These are phyloP conservation scores for Periconia sp. DNA, from an alignment of 2,329 filamentous ascomycete species.

Conservation along the genomic window DNA sequence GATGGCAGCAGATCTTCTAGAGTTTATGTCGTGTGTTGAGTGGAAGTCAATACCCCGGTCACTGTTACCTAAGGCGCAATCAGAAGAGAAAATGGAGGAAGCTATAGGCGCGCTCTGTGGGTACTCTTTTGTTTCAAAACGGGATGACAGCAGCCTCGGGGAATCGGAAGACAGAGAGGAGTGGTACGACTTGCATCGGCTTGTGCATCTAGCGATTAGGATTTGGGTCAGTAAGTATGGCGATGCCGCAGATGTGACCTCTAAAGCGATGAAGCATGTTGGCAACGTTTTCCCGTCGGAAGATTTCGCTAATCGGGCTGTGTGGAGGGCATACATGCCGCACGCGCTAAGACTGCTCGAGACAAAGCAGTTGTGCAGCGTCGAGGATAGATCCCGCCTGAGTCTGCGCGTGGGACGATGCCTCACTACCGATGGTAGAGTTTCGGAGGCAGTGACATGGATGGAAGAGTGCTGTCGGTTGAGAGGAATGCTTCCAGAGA, in stretches of 20 bases:
- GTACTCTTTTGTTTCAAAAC: constrained; percentile 27
- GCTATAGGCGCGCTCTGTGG: constrained; percentile 29
- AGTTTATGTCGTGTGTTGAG: constrained; percentile 32
- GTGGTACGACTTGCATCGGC: constrained; percentile 16
- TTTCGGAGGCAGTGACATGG: constrained; percentile 16
- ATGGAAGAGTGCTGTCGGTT: constrained; percentile 13
- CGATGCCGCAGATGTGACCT: constrained; percentile 4
- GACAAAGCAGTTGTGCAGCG: constrained; percentile 2
- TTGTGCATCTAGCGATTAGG: constrained; percentile 21
- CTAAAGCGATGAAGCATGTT: constrained; percentile 12
- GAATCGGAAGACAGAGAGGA: constrained; percentile 7
- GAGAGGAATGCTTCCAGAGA: constrained; percentile 5
- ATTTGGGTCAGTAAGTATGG: constrained; percentile 14
- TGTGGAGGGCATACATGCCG: constrained; percentile 18
- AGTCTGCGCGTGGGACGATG: constrained; percentile 15
- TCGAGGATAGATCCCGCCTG: constrained; percentile 6
- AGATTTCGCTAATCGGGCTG: constrained; percentile 13
- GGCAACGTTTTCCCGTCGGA: constrained; percentile 14
- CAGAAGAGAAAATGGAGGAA: constrained; percentile 15
- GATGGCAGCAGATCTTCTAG: constrained; percentile 46
- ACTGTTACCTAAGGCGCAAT: constrained; percentile 14
- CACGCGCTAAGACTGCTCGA: constrained; percentile 17
- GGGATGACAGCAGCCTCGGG: not conserved
- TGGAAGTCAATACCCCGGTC: constrained; percentile 24
- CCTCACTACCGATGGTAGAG: constrained; percentile 12